Percentiles rank a stretch among this genome's conserved stretches.
Evolutionary conservation across 257 asterid genomes (phyloP).

Genomic region (Solanum peruvianum): DNA sequence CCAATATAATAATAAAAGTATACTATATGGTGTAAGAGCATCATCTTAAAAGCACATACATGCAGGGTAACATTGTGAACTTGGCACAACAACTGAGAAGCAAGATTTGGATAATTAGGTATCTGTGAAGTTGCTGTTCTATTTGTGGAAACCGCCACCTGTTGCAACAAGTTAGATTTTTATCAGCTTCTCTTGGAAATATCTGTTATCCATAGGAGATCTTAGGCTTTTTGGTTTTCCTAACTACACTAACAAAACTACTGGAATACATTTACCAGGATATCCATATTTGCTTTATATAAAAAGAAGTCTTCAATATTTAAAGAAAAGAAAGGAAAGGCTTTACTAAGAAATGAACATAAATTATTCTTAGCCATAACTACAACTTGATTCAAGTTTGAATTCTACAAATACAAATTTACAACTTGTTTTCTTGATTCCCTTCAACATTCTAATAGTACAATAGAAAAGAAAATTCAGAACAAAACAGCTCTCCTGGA

Average conservation of each 20-base stretch:
- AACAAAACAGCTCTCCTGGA: neutral
- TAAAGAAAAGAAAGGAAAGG: neutral
- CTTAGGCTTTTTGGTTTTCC: neutral
- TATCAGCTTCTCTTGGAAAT: neutral
- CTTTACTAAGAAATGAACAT: neutral
- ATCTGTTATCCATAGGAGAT: no score
- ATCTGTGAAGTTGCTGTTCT: conserved; percentile 72
- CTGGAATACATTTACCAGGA: neutral
- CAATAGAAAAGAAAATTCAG: neutral
- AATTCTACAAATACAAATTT: neutral
- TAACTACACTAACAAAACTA: neutral
- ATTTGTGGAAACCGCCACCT: conserved; percentile 90
- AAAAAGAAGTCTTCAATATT: neutral
- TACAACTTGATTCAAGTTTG: neutral
- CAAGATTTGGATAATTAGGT: conserved; percentile 81
- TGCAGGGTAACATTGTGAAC: conserved; percentile 81
- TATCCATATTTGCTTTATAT: neutral
- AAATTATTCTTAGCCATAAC: neutral
- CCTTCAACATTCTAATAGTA: neutral
- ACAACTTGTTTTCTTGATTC: neutral
- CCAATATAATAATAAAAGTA: neutral
- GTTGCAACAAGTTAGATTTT: conserved; percentile 6
- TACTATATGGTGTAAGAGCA: neutral
- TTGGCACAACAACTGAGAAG: conserved; percentile 84
- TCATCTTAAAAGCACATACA: conserved; percentile 21